Evolutionary conservation across 345 rosid species (phyloP), one percentile per base, ranked within the genome.

Genomic region (Euphorbia pulcherrima): DNA sequence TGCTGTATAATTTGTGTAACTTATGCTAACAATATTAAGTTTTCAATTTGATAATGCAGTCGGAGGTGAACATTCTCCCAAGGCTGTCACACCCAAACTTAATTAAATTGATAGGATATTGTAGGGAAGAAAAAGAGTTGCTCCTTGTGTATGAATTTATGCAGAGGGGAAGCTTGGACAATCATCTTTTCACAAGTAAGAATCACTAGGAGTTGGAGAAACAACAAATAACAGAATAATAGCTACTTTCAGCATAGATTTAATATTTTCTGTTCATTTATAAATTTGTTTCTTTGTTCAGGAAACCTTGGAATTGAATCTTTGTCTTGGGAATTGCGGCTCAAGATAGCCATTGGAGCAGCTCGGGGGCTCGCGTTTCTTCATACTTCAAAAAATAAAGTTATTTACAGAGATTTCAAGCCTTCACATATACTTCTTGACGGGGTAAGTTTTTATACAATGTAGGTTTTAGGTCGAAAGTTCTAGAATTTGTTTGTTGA

Each of bases 331-430:
- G 88, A 90, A 20, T 65, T 83, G 21, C 72, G 97, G 77, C 81
- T 92, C 51, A 86, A 84, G 77, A 88, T 88, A 72, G 85, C 83
- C 28, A 77, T 82, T 59, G 97, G 92, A 80, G 93, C 97, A 37
- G 96, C 96, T 62, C 84, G 80, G 48, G 97, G 92, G 59, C 84
- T 92, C 55, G 84, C 84, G 23, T 88, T 86, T 77, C 80, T 88
- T 51, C 98, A 92, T 72, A 60, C 82, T 35, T 87, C 84, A 17
- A 86, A 87, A 20, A 83, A 83, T 79, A 78, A 85, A 72, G 87
- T 92, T 81, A 90, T 90, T 67, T 83, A 88, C 75, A 79, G 92
- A 72, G 93, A 88, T 78, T 87, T 92, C 70, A 87, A 87, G 83
- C 85, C 98, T 52, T 85, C 93, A 4, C 87, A 88, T 73, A 86